Evolutionary conservation across 2,329 filamentous ascomycete species (phyloP).

Genomic region (Cladosporium oxysporum): DNA sequence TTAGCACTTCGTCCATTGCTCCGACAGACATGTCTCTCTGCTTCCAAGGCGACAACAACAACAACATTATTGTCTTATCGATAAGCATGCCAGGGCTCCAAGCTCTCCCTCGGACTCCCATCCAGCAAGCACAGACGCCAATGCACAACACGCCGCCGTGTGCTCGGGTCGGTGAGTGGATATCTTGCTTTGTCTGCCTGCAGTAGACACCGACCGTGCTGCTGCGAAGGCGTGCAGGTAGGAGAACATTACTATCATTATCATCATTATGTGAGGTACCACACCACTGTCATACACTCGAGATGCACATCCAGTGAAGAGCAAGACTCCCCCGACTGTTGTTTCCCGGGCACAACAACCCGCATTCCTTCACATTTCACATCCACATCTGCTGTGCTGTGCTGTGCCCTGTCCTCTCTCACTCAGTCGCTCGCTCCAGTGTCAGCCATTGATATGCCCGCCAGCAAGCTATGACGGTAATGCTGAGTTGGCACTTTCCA

Average conservation of each 20-base stretch:
- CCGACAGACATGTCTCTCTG: neutral
- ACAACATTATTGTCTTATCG: neutral
- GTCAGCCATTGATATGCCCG: conserved; percentile 14
- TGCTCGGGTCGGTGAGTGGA: conserved; percentile 13
- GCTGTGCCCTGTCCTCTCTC: neutral
- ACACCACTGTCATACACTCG: neutral
- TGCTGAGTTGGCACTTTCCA: conserved; percentile 24
- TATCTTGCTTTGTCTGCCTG: neutral
- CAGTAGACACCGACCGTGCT: neutral
- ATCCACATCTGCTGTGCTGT: neutral
- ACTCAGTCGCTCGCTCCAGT: no score
- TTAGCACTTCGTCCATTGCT: neutral
- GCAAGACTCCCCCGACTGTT: neutral
- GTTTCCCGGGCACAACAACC: conserved; percentile 15
- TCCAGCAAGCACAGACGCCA: conserved; percentile 2
- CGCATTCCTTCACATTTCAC: conserved; percentile 15
- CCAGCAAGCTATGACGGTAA: conserved; percentile 23
- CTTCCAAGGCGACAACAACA: no score
- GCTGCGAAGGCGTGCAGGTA: neutral
- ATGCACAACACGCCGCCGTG: conserved; percentile 1
- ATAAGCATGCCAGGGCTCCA: neutral
- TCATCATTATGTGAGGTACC: neutral
- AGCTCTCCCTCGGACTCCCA: neutral
- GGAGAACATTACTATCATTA: neutral
- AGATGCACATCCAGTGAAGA: conserved; percentile 1